Evolutionary conservation across 106 monocot genomes (phyloP).

Genomic region (Ottelia alismoides): DNA sequence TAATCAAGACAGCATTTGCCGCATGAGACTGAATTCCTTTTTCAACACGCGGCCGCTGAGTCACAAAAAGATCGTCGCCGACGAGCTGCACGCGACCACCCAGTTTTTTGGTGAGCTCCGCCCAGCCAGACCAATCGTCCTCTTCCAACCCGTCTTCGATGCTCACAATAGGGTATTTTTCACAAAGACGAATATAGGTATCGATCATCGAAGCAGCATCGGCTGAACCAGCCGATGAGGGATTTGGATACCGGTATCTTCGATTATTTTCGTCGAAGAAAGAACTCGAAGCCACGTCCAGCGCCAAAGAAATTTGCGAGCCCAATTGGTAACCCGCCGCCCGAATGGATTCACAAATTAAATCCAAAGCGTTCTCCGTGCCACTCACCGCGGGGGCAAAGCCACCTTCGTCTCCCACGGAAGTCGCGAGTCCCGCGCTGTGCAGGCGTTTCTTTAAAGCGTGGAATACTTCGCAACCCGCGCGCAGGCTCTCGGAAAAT

Average conservation of each 20-base stretch:
- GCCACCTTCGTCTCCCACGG: background rate
- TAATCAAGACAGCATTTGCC: background rate
- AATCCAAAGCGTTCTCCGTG: constrained; percentile 56
- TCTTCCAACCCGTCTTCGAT: constrained; percentile 95
- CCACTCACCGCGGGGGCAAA: constrained; percentile 4
- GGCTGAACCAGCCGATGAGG: constrained; percentile 58
- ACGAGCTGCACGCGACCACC: constrained; percentile 76
- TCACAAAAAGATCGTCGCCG: constrained; percentile 92
- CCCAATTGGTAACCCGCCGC: constrained; percentile 78
- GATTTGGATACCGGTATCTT: too few relatives aligned
- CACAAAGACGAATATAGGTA: too few relatives aligned
- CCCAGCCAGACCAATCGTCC: constrained; percentile 79
- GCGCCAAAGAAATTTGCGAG: too few relatives aligned
- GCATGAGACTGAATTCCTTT: background rate
- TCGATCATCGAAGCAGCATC: too few relatives aligned
- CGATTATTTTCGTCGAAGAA: too few relatives aligned
- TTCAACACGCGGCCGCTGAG: constrained; percentile 43
- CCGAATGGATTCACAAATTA: constrained; percentile 73
- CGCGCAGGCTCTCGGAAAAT: background rate
- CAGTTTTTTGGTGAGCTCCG: constrained; percentile 69
- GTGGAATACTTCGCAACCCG: background rate
- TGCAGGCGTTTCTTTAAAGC: background rate
- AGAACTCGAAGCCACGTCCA: too few relatives aligned
- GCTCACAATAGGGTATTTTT: constrained; percentile 82
- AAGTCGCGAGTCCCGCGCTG: background rate